Base-by-base conservation (phyloP, 1,139 yeast genomes). In the Arxiozyma bovina region DNA sequence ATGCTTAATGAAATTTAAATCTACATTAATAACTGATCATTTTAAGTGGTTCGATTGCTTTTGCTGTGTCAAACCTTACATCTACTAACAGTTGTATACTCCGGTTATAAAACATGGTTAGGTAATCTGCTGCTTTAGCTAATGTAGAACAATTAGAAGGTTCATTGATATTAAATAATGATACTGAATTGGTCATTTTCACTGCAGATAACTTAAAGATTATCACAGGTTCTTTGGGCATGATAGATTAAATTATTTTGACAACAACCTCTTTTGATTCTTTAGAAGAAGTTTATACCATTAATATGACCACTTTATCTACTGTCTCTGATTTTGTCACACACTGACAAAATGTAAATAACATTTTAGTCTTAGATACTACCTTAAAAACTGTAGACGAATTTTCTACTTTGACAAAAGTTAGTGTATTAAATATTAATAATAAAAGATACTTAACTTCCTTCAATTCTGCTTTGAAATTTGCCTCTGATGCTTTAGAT, bases 281-380 rank as follows among this genome's bases (percentile, higher is more conserved):
- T 67, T 82, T 93, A 71, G 77, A 84, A 69, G 79, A 88, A 63
- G 96, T 90, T 63, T 96, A 95, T 70, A 74, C 89, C 60, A 80
- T 93, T 68, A 73, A 77, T 72, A 84, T 87, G 75, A 79, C 81
- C 67, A 89, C 96, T 64, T 80, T 93, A 71, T 96, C 98, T 69
- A 93, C 89, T 65, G 80, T 93, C 69, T 62, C 70, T 58, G 70
- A 74, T 57, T 79, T 91, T 66, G 83, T 86, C 72, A 87, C 93
- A 73, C 77, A 83, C 70, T 81, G 93, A 68, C 79, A 87, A 68
- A 77, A 84, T 63, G 93, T 96, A 66, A 81, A 82, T 67, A 73
- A 80, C 58, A 79, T 93, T 63, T 70, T 77, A 70, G 84, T 93
- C 68, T 83, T 96, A 60, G 96, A 93, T 79, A 93, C 99, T 62